Evolutionary conservation across 176 grass and related monocot genomes (phyloP).

Genomic region (Pharus latifolius): DNA sequence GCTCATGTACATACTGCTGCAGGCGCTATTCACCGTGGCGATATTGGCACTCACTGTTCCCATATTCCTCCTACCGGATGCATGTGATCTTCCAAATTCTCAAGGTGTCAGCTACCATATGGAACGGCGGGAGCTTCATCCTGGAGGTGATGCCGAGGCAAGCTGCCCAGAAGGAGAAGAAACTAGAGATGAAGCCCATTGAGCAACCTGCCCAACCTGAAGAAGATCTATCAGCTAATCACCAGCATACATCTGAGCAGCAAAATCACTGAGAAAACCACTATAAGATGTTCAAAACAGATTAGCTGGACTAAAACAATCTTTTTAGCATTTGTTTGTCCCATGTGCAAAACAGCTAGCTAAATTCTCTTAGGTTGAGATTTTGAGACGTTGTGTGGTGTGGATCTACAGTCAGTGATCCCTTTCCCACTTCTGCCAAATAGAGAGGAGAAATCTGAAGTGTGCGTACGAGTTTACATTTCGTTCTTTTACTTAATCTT

Average conservation of each 20-base stretch:
- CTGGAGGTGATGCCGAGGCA: conserved; percentile 79
- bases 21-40: conserved; percentile 70
- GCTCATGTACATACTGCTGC: conserved; percentile 84
- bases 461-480: too few species aligned
- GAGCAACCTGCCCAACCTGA: background rate
- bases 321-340: background rate
- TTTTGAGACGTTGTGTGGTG: too few species aligned
- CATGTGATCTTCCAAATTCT: conserved; percentile 79
- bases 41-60: conserved; percentile 76
- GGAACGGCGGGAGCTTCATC: conserved; percentile 94
- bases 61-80: conserved; percentile 80
- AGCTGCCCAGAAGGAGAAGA: conserved; percentile 70
- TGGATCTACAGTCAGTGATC: too few species aligned
- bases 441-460: too few species aligned
- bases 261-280: background rate
- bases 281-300: conserved; percentile 10
- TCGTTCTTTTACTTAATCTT: too few species aligned
- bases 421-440: too few species aligned
- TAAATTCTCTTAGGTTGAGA: background rate
- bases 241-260: conserved; percentile 5
- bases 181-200: conserved; percentile 59
- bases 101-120: conserved; percentile 75
- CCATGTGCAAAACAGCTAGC: background rate
- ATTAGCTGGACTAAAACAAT: conserved; percentile 5
- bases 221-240: background rate